phyloP scores from a whole-genome alignment of 352 stramenopile genomes.

The Achlya hypogyna region DNA sequence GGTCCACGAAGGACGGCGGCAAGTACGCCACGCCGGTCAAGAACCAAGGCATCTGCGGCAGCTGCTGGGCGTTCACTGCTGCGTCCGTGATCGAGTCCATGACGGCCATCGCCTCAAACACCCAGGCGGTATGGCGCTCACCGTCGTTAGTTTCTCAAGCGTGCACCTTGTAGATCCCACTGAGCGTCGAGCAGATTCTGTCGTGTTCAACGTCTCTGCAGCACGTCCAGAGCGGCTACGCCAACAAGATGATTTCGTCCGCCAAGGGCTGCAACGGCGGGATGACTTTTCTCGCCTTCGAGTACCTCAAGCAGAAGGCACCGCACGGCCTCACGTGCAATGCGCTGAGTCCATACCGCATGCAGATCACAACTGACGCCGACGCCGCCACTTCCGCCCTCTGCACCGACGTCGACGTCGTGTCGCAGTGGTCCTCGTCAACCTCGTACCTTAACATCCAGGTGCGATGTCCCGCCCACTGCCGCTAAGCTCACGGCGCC shows the following conservation, averaged over 20 bases:
- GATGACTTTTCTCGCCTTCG: conserved; percentile 85
- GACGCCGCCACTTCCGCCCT: not conserved
- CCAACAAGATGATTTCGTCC: conserved; percentile 60
- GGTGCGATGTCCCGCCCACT: conserved; percentile 21
- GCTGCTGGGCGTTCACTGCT: conserved; percentile 90
- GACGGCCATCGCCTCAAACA: conserved; percentile 68
- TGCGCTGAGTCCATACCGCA: conserved; percentile 60
- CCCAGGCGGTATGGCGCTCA: conserved; percentile 31
- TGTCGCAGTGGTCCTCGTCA: conserved; percentile 10
- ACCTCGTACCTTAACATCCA: conserved; percentile 29
- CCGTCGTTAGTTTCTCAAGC: not conserved
- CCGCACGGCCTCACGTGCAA: conserved; percentile 72
- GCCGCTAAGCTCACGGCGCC: not conserved
- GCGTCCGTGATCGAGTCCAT: conserved; percentile 63
- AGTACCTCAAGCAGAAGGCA: conserved; percentile 54
- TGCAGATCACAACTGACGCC: conserved; percentile 27
- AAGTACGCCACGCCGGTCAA: conserved; percentile 87
- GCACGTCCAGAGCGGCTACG: conserved; percentile 65
- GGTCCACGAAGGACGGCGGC: conserved; percentile 52
- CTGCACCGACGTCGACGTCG: not conserved
- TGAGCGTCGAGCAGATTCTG: conserved; percentile 81
- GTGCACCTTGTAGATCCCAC: conserved; percentile 28
- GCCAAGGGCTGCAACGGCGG: conserved; percentile 78
- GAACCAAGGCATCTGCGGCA: conserved; percentile 89
- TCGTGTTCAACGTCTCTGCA: conserved; percentile 63